Evolutionary conservation across 2,329 filamentous ascomycete genomes (phyloP).

Genomic region (Raffaelea ambrosiae): DNA sequence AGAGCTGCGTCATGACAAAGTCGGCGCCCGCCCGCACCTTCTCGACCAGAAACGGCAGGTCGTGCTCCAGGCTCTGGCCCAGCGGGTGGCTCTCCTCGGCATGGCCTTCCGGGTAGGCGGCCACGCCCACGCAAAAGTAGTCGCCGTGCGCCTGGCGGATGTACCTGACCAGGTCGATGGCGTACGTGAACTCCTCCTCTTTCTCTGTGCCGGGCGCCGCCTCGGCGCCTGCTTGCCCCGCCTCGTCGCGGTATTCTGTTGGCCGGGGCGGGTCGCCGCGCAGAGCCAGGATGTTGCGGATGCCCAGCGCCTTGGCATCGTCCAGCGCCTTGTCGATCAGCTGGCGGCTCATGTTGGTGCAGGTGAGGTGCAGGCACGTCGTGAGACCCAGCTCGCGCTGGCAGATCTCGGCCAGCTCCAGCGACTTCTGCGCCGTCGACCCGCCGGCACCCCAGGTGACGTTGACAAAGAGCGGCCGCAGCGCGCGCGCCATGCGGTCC

Average conservation of each 20-base stretch:
- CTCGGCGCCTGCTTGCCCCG: not conserved
- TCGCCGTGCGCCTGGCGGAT: slow-evolving; percentile 80
- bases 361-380: slow-evolving; percentile 92
- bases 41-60: slow-evolving; percentile 81
- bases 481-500: slow-evolving; percentile 85
- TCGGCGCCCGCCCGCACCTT: slow-evolving; percentile 89
- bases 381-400: slow-evolving; percentile 87
- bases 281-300: slow-evolving; percentile 88
- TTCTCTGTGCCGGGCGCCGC: slow-evolving; percentile 50
- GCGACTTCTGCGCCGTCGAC: slow-evolving; percentile 80
- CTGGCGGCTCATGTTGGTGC: slow-evolving; percentile 89
- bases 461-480: slow-evolving; percentile 89
- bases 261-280: slow-evolving; percentile 84
- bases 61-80: slow-evolving; percentile 61
- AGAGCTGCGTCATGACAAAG: slow-evolving; percentile 98
- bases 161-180: slow-evolving; percentile 80
- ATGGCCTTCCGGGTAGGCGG: slow-evolving; percentile 92
- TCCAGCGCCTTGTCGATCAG: slow-evolving; percentile 84
- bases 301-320: slow-evolving; percentile 81
- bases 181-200: slow-evolving; percentile 78
- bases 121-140: slow-evolving; percentile 94
- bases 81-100: slow-evolving; percentile 79
- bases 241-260: slow-evolving; percentile 69
- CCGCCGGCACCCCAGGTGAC: slow-evolving; percentile 98
- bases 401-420: slow-evolving; percentile 91